Evolutionary conservation across 148 eudicot species (phyloP).

Genomic region (Nepenthes gracilis): DNA sequence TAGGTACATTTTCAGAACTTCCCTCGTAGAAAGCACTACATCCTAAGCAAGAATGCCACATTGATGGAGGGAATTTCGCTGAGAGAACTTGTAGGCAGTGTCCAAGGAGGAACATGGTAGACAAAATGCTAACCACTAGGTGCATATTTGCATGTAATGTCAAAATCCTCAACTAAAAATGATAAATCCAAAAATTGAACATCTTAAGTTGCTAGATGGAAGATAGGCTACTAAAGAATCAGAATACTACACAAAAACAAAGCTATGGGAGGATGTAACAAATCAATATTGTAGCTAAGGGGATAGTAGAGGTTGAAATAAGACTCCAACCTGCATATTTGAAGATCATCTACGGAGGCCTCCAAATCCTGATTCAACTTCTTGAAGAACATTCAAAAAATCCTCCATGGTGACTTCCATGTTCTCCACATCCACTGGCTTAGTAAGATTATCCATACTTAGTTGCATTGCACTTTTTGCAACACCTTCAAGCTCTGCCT

Average conservation of each 20-base stretch:
- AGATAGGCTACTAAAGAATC: too few relatives aligned
- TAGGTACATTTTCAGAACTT: too few relatives aligned
- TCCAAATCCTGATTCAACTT: slow-evolving; percentile 94
- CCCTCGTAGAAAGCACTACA: too few relatives aligned
- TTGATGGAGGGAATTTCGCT: too few relatives aligned
- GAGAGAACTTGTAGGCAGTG: background rate
- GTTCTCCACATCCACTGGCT: slow-evolving; percentile 87
- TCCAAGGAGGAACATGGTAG: background rate
- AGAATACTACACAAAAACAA: too few relatives aligned
- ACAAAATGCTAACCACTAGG: background rate
- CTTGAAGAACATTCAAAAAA: slow-evolving; percentile 68
- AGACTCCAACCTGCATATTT: slow-evolving; percentile 69
- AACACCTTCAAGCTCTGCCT: slow-evolving; percentile 99
- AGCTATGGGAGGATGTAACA: too few relatives aligned
- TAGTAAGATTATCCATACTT: slow-evolving; percentile 88
- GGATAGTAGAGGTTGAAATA: background rate
- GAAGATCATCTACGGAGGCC: slow-evolving; percentile 96
- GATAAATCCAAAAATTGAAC: too few relatives aligned
- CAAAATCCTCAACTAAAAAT: background rate
- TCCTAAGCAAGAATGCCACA: background rate
- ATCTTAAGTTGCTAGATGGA: too few relatives aligned
- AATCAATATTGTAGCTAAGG: too few relatives aligned
- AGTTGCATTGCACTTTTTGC: slow-evolving; percentile 96
- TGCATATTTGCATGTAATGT: background rate
- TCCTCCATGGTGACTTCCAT: slow-evolving; percentile 95